Percentiles rank a stretch among this genome's conserved stretches.
These are phyloP conservation scores for Botrytis porri DNA, from an alignment of 2,329 filamentous ascomycete species.

Conservation along the genomic window DNA sequence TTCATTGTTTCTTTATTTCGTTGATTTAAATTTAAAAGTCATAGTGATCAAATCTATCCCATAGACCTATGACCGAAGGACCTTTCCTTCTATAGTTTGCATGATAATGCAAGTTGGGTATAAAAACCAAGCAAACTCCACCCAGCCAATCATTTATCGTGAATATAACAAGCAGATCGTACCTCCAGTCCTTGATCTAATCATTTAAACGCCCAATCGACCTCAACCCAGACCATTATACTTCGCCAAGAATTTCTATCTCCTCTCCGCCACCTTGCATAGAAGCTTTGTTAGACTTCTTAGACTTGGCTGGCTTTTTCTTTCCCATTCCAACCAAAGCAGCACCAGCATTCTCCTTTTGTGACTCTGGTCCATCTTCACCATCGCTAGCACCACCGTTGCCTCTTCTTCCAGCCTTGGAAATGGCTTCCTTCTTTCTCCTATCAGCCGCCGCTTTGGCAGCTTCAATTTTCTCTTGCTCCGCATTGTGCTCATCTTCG, in stretches of 20 bases:
- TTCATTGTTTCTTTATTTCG: not conserved
- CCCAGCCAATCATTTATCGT: not conserved
- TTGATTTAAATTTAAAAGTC: not conserved
- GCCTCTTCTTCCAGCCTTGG: constrained; percentile 23
- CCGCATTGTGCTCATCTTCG: constrained; percentile 46
- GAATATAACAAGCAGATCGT: not conserved
- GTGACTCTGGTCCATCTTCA: constrained; percentile 24
- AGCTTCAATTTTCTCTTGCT: constrained; percentile 49
- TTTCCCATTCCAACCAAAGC: not conserved
- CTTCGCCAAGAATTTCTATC: constrained; percentile 33
- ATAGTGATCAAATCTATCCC: not conserved
- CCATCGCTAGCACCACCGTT: constrained; percentile 22
- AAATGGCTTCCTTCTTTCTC: constrained; percentile 35
- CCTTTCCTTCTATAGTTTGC: not conserved
- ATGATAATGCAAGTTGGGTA: constrained; percentile 12
- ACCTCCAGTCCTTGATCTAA: not conserved
- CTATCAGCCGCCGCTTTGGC: constrained; percentile 28
- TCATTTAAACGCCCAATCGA: constrained; percentile 6
- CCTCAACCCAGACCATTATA: not conserved
- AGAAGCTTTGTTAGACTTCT: constrained; percentile 35
- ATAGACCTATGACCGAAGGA: not conserved
- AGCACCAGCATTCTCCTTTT: constrained; percentile 13
- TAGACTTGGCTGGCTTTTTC: constrained; percentile 26
- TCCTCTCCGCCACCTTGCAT: constrained; percentile 34
- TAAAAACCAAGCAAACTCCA: constrained; percentile 15